phyloP scores from a whole-genome alignment of 441 rosid species.

The Adansonia rubrostipa region DNA sequence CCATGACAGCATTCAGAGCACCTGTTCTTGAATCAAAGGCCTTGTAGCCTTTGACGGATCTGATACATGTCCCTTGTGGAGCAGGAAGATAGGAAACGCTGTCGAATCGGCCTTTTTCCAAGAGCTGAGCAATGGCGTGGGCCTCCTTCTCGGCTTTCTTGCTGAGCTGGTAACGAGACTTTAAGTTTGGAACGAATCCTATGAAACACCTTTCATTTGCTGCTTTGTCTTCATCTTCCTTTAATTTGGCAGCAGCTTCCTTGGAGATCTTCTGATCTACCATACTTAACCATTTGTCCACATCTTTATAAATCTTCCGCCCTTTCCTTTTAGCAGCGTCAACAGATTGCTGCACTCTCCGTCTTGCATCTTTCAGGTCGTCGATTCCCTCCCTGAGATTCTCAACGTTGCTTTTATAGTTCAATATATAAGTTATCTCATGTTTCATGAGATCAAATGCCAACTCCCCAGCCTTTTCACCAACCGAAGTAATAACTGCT shows the following conservation, averaged over 20 bases:
- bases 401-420: slow-evolving; percentile 1
- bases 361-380: not conserved
- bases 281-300: not conserved
- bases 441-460: slow-evolving; percentile 18
- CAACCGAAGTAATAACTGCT: not conserved
- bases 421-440: not conserved
- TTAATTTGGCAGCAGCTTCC: not conserved
- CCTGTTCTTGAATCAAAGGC: not conserved
- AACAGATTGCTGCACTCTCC: not conserved
- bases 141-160: slow-evolving; percentile 11
- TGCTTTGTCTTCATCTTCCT: slow-evolving; percentile 10
- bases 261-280: not conserved
- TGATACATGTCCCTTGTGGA: not conserved
- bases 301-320: not conserved
- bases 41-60: not conserved
- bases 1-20: not conserved
- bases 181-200: not conserved
- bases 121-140: not conserved
- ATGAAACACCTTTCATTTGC: not conserved
- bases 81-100: not conserved
- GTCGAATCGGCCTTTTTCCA: slow-evolving; percentile 7
- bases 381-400: not conserved
- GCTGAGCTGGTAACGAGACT: slow-evolving; percentile 14
- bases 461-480: slow-evolving; percentile 6
- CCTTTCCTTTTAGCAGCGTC: slow-evolving; percentile 1